Percentiles rank a stretch among this genome's conserved stretches.
Conservation (phyloP, 1,139 yeast species). For the Geotrichum aggregatum region DNA sequence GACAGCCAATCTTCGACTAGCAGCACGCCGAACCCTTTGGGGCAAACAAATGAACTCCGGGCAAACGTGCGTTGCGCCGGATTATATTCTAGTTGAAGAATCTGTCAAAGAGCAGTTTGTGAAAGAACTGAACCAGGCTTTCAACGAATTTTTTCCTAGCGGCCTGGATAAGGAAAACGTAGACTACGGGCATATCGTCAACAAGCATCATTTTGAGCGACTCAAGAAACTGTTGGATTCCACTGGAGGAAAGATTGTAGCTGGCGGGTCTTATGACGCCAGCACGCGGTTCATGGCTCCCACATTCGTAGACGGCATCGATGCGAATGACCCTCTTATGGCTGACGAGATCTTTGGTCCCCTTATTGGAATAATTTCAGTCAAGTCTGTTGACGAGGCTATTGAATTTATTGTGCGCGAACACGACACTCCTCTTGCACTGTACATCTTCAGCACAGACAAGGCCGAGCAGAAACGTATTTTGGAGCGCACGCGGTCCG, state of each 20-base stretch:
- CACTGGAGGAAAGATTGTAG: slow-evolving; percentile 56
- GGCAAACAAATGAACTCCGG: slow-evolving; percentile 81
- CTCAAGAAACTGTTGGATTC: slow-evolving; percentile 45
- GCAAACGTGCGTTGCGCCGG: slow-evolving; percentile 88
- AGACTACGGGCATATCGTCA: slow-evolving; percentile 58
- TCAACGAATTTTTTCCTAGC: slow-evolving; percentile 49
- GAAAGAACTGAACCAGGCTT: slow-evolving; percentile 43
- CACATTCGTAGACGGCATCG: slow-evolving; percentile 59
- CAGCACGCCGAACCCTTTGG: slow-evolving; percentile 72
- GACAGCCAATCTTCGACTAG: slow-evolving; percentile 43
- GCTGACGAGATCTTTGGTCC: slow-evolving; percentile 81
- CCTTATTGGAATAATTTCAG: slow-evolving; percentile 66
- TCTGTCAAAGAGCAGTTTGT: slow-evolving; percentile 54
- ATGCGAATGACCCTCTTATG: slow-evolving; percentile 70
- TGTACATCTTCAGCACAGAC: slow-evolving; percentile 64
- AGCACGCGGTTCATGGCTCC: slow-evolving; percentile 61
- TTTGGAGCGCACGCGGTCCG: slow-evolving; percentile 59
- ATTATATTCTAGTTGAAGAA: slow-evolving; percentile 67
- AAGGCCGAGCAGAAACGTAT: slow-evolving; percentile 52
- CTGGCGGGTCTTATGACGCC: slow-evolving; percentile 50
- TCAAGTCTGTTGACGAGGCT: slow-evolving; percentile 49
- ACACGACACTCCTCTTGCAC: slow-evolving; percentile 86
- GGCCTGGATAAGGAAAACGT: slow-evolving; percentile 35
- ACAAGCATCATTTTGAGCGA: slow-evolving; percentile 54
- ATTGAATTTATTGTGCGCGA: slow-evolving; percentile 46